phyloP scores from a whole-genome alignment of 768 basidiomycete genomes.

The Rhizopogon vinicolor region DNA sequence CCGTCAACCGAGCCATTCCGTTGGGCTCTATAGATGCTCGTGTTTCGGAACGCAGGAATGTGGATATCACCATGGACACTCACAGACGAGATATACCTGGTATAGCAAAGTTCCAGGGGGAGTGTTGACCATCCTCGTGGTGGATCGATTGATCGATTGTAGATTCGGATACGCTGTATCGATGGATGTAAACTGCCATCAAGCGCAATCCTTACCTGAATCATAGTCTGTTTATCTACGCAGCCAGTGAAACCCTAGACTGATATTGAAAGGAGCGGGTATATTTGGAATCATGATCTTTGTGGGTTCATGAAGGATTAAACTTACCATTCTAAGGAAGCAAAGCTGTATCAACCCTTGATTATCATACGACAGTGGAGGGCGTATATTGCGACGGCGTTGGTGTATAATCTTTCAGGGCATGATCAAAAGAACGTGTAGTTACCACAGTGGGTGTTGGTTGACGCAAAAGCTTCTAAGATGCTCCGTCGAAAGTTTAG shows the following conservation, averaged over 20 bases:
- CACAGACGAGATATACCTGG: background rate
- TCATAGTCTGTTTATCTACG: background rate
- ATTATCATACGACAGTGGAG: slow-evolving; percentile 77
- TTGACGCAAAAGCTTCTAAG: slow-evolving; percentile 53
- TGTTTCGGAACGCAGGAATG: background rate
- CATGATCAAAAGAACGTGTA: slow-evolving; percentile 86
- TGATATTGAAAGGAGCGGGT: background rate
- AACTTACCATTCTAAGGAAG: slow-evolving; percentile 37
- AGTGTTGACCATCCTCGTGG: background rate
- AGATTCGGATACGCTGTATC: background rate
- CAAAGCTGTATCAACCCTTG: slow-evolving; percentile 73
- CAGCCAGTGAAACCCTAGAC: background rate
- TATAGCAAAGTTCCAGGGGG: background rate
- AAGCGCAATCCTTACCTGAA: background rate
- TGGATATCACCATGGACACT: background rate
- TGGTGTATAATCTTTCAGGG: slow-evolving; percentile 77
- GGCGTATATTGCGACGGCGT: slow-evolving; percentile 53
- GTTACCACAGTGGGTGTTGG: slow-evolving; percentile 34
- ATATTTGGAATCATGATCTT: slow-evolving; percentile 31
- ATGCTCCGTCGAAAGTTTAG: slow-evolving; percentile 85
- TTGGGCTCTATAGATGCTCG: too few relatives aligned
- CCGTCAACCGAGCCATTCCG: background rate
- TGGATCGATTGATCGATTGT: background rate
- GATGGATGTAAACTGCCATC: background rate
- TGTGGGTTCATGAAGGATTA: slow-evolving; percentile 36